Evolutionary conservation across 345 rosid genomes (phyloP).

Genomic region (Murraya koenigii): DNA sequence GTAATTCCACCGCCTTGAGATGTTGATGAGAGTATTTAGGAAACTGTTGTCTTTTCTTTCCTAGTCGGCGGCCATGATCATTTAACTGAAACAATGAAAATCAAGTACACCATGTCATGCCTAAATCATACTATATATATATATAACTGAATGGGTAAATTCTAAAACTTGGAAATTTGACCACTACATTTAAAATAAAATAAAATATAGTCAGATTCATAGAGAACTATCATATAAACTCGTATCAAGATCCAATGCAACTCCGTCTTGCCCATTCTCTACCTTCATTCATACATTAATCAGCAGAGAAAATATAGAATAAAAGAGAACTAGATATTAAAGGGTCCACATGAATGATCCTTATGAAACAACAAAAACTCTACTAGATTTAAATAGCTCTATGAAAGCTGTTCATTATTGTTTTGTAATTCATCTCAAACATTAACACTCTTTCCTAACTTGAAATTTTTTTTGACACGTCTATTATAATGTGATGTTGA

Average conservation of each 20-base stretch:
- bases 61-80: background rate
- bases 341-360: background rate
- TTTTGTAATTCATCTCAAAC: background rate
- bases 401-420: background rate
- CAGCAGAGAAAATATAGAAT: background rate
- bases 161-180: background rate
- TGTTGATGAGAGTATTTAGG: background rate
- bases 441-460: background rate
- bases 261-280: background rate
- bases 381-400: background rate
- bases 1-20: slow-evolving; percentile 5
- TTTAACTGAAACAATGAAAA: background rate
- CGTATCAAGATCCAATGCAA: background rate
- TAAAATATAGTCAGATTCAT: background rate
- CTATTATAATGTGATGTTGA: background rate
- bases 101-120: background rate
- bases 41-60: background rate
- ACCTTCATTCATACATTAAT: background rate
- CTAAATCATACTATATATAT: too few relatives aligned
- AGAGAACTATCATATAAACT: too few relatives aligned
- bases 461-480: background rate
- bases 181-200: background rate
- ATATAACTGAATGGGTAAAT: background rate
- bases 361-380: background rate
- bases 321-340: too few relatives aligned